Percentiles rank a stretch among this genome's conserved stretches.
phyloP scores from a whole-genome alignment of 169 alveolate species.

The Cryptosporidium sp. region DNA sequence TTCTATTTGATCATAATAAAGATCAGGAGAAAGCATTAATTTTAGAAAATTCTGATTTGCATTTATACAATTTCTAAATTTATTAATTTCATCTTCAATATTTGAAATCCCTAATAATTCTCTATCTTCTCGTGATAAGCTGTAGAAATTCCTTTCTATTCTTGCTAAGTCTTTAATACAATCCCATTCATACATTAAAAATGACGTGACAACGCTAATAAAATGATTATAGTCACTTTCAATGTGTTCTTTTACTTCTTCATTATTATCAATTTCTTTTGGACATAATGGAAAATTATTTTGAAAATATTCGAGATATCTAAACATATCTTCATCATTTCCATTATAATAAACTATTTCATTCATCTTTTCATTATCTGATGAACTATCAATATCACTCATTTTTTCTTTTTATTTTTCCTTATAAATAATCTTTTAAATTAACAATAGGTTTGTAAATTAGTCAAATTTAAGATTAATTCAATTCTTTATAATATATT shows the following conservation, averaged over 20 bases:
- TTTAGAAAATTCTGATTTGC: conserved; percentile 51
- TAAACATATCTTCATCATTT: conserved; percentile 48
- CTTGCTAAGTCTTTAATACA: conserved; percentile 83
- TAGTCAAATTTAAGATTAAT: neutral
- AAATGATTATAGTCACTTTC: conserved; percentile 85
- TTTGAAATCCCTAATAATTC: conserved; percentile 4
- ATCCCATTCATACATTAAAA: conserved; percentile 86
- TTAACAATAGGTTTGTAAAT: neutral
- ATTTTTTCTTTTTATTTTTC: conserved; percentile 3
- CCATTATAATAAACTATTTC: conserved; percentile 51
- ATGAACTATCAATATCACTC: conserved; percentile 46
- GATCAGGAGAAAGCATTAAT: conserved; percentile 67
- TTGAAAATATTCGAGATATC: conserved; percentile 29
- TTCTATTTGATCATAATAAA: conserved; percentile 3
- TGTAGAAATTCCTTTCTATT: conserved; percentile 83
- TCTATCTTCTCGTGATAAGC: conserved; percentile 72
- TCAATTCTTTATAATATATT: neutral
- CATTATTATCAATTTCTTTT: conserved; percentile 5
- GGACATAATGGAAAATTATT: conserved; percentile 33
- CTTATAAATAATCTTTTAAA: neutral
- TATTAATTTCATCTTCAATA: conserved; percentile 46
- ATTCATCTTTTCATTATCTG: conserved; percentile 47
- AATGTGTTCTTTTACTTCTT: conserved; percentile 36
- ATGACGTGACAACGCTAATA: conserved; percentile 83
- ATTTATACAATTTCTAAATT: conserved; percentile 22